Evolutionary conservation across 345 rosid genomes (phyloP), one percentile per base, ranked within the genome.

Genomic region (Psidium friedrichsthalianum): DNA sequence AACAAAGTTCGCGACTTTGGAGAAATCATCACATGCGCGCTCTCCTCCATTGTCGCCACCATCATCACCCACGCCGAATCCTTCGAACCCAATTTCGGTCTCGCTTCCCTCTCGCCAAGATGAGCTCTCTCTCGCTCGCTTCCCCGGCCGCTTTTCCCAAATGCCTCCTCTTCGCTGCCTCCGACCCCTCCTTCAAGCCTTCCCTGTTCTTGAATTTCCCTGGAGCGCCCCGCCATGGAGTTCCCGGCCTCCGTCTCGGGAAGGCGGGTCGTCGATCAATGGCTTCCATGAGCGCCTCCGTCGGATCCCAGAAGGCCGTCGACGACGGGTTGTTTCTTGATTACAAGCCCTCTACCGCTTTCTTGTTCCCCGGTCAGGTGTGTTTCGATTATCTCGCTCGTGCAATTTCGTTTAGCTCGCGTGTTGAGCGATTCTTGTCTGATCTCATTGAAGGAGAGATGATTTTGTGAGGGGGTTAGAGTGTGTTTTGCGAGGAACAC

Each of bases 321-420:
- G 89, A 91, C 74, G 98, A 96, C 83, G 90, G 93, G 83, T 82
- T 91, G 88, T 96, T 97, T 86, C 89, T 90, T 58, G 96, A 94
- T 89, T 97, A 96, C 91, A 95, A 93, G 88, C 94, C 99, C 85
- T 88, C 87, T 86, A 82, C 86, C 55, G 98, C 98, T 82, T 97
- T 97, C 91, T 91, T 95, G 47, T 97, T 96, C 78, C 99, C 99
- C 49, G 99, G 99, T 78, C 99, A 98, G 98, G 99, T 97, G 74
- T 55, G 89, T 25, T n/a, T 56, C 25, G 56, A 57, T 51, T 24
- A 40, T 51, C 36, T 64, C 51, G 49, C 25, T 42, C 49, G 32
- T 20, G 49, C 47, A 13, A 52, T 83, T 64, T 58, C 44, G 54
- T 3, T 52, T 36, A 6, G 44, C 21, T 69, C 51, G 78, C 24